phyloP scores from a whole-genome alignment of 2,329 filamentous ascomycete species.

The Trichoderma aggressivum region DNA sequence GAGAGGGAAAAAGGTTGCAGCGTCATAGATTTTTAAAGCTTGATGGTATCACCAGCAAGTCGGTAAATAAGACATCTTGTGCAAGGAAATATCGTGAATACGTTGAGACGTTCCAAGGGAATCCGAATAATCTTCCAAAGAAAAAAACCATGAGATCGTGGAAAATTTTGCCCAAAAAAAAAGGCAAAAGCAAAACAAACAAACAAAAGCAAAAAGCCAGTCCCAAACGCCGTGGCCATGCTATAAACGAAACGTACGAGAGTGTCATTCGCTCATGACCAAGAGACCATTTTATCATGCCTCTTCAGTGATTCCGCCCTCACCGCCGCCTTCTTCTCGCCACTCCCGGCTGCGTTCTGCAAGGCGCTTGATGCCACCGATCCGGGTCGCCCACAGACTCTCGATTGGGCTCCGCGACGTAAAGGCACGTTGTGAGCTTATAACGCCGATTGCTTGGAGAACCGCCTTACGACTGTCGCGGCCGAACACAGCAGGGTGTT shows the following conservation, averaged over 20 bases:
- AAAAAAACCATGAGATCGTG: constrained; percentile 2
- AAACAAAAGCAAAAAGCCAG: background rate
- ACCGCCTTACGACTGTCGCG: constrained; percentile 94
- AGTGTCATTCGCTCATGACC: constrained; percentile 1
- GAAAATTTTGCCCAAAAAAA: background rate
- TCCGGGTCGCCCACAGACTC: constrained; percentile 80
- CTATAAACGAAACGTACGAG: constrained; percentile 4
- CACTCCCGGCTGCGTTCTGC: constrained; percentile 85
- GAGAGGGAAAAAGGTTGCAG: background rate
- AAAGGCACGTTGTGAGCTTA: constrained; percentile 88
- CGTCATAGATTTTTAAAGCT: background rate
- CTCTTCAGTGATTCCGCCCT: constrained; percentile 60
- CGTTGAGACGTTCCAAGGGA: constrained; percentile 17
- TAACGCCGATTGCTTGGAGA: constrained; percentile 92
- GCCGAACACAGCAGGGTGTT: constrained; percentile 90
- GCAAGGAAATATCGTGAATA: constrained; percentile 18
- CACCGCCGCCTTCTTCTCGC: constrained; percentile 81
- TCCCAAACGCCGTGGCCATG: constrained; percentile 18
- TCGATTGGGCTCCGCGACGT: constrained; percentile 91
- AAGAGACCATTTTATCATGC: constrained; percentile 37
- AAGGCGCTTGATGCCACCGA: constrained; percentile 75
- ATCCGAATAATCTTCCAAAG: background rate
- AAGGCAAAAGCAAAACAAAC: background rate
- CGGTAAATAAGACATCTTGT: constrained; percentile 5
- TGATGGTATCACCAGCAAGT: background rate